Percentiles rank a stretch among this genome's conserved stretches.
Conservation (phyloP, 257 asterid species). For the Solanum raphanifolium region DNA sequence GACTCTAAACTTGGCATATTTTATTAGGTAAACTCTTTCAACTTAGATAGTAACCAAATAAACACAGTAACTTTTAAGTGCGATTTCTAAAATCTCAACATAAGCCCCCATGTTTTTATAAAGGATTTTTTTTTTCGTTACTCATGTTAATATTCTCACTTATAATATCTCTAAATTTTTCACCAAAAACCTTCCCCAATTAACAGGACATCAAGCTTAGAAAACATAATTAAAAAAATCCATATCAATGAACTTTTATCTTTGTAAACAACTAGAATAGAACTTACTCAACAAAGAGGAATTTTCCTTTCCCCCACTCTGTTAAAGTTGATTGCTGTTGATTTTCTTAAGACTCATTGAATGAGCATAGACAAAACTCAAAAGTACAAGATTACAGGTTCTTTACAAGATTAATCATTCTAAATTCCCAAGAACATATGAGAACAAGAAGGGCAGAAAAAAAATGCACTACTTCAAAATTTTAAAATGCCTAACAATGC, state of each 20-base stretch:
- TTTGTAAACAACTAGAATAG: not conserved
- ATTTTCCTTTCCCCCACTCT: not conserved
- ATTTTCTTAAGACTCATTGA: not conserved
- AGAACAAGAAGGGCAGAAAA: not conserved
- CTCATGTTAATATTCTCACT: accelerated
- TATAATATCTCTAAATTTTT: not conserved
- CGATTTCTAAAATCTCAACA: not conserved
- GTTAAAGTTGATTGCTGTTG: not conserved
- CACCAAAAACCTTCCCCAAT: not conserved
- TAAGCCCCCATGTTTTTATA: too few relatives aligned
- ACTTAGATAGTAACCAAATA: not conserved
- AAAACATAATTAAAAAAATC: not conserved
- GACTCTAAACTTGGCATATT: not conserved
- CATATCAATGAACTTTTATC: not conserved
- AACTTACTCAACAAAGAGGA: not conserved
- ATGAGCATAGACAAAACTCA: not conserved
- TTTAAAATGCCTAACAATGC: not conserved
- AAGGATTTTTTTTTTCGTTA: too few relatives aligned
- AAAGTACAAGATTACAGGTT: not conserved
- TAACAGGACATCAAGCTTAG: not conserved
- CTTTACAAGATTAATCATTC: not conserved
- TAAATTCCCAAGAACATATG: not conserved
- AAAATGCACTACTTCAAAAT: not conserved
- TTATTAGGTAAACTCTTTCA: not conserved
- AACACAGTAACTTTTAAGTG: not conserved